Evolutionary conservation across 192 early-diverging fungal species (phyloP).

Genomic region (Jimgerdemannia flammicorona): DNA sequence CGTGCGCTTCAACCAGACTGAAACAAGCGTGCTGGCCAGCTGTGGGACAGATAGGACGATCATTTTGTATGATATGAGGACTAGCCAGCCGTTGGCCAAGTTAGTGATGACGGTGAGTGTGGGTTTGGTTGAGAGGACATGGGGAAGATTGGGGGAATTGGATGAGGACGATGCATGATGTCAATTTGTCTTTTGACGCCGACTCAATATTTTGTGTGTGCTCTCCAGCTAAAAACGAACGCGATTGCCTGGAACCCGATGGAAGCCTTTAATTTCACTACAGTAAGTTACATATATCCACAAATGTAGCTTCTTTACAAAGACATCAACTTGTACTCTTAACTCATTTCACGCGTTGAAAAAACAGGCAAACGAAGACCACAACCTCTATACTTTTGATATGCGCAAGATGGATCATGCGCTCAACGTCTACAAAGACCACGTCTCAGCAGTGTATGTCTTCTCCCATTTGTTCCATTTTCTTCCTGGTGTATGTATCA

Average conservation of each 20-base stretch:
- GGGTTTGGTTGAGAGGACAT: neutral
- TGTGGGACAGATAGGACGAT: constrained; percentile 93
- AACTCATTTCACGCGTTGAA: neutral
- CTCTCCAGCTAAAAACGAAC: constrained; percentile 74
- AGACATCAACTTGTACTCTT: neutral
- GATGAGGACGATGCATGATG: neutral
- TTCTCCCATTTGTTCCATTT: neutral
- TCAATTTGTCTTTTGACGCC: neutral
- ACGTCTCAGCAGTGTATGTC: constrained; percentile 92
- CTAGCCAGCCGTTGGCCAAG: constrained; percentile 83
- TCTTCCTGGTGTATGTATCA: constrained; percentile 7
- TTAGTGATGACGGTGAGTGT: constrained; percentile 62
- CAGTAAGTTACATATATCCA: constrained; percentile 26
- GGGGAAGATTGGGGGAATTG: neutral
- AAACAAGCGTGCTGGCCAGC: constrained; percentile 88
- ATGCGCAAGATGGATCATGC: constrained; percentile 93
- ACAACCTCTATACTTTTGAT: constrained; percentile 96
- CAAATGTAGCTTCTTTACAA: neutral
- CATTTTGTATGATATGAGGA: constrained; percentile 92
- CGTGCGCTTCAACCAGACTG: constrained; percentile 96
- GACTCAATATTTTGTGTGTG: neutral
- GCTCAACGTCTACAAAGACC: constrained; percentile 87
- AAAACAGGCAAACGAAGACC: constrained; percentile 88
- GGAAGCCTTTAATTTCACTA: constrained; percentile 95
- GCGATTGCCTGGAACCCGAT: constrained; percentile 99